Percentiles rank a stretch among this genome's conserved stretches.
Conservation (phyloP, 1,284 basidiomycete genomes). For the Ceratobasidium sp. region DNA sequence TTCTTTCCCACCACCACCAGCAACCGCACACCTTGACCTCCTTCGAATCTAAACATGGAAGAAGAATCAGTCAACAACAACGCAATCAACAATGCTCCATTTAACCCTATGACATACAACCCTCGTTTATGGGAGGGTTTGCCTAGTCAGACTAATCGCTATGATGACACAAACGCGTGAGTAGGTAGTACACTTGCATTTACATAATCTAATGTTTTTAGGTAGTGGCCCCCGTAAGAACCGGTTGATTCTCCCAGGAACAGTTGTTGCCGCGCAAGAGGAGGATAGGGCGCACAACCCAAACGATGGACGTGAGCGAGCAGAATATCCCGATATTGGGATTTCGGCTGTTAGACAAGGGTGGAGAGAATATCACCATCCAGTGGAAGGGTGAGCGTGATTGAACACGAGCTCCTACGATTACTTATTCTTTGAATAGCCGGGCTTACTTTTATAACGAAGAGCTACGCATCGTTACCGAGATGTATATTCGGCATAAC, state of each 20-base stretch:
- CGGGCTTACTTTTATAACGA: slow-evolving; percentile 32
- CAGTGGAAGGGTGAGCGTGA: slow-evolving; percentile 36
- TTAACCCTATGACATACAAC: neutral
- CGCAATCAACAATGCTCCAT: too few relatives aligned
- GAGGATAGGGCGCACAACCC: too few relatives aligned
- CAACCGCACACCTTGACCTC: too few relatives aligned
- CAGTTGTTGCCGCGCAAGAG: neutral
- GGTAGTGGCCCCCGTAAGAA: too few relatives aligned
- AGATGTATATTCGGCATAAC: slow-evolving; percentile 30
- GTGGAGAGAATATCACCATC: slow-evolving; percentile 38
- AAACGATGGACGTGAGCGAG: too few relatives aligned
- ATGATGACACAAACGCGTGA: slow-evolving; percentile 38
- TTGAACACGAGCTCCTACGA: too few relatives aligned
- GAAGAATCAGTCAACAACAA: too few relatives aligned
- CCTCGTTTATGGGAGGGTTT: slow-evolving; percentile 38
- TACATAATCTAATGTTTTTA: too few relatives aligned
- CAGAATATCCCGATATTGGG: neutral
- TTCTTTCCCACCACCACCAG: too few relatives aligned
- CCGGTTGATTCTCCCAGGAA: neutral
- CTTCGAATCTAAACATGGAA: too few relatives aligned
- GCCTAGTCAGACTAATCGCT: slow-evolving; percentile 36
- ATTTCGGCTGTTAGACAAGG: neutral
- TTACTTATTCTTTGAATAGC: too few relatives aligned
- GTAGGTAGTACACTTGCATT: too few relatives aligned
- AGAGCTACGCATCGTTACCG: slow-evolving; percentile 15